Evolutionary conservation across 2,329 filamentous ascomycete species (phyloP), one percentile per base, ranked within the genome.

Genomic region (Aspergillus quadricinctus): DNA sequence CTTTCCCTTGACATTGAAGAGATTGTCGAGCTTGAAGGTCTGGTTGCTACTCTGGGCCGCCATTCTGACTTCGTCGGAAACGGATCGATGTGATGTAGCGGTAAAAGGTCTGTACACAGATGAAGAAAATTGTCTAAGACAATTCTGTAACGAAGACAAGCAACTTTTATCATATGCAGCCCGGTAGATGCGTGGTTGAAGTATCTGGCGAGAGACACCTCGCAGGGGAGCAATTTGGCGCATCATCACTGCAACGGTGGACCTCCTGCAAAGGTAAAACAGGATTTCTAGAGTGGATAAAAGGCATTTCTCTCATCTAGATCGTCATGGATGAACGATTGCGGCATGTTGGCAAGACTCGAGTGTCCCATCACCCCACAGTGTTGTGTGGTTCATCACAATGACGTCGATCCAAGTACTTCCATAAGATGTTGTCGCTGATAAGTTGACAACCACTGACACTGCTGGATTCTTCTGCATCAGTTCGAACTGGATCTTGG

Each of bases 1-100:
- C 58, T 80, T 81, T 61, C 74, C 76, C 53, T 81, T 78, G 56
- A 84, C 79, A 37, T 76, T 76, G 72, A 84, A 85, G 9, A 85
- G 76, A 62, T 79, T 80, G 58, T 75, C 72, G 6, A 78, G 75
- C 58, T 75, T 72, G 55, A 83, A 81, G 58, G 78, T 75, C 59
- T 68, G 54, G 55, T 73, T 72, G 17, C 60, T 75, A 61, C 55
- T 75, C 78, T 65, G 70, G 61, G 65, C 63, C 2, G 58, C 55
- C 64, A 63, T 66, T 54, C 55, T 66, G 48, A 43, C 40, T 3
- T 53, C 27, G 1, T 58, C 28, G 9, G 54, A 50, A 7, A 46
- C 21, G 6, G 43, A 14, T 46, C 43, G 8, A 19, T 43, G 10
- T 3, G 56, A 14, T 25, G n/a, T 50, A n/a, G 23, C 46, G 1